Evolutionary conservation across 345 rosid species (phyloP).

Genomic region (Gossypium ekmanianum): DNA sequence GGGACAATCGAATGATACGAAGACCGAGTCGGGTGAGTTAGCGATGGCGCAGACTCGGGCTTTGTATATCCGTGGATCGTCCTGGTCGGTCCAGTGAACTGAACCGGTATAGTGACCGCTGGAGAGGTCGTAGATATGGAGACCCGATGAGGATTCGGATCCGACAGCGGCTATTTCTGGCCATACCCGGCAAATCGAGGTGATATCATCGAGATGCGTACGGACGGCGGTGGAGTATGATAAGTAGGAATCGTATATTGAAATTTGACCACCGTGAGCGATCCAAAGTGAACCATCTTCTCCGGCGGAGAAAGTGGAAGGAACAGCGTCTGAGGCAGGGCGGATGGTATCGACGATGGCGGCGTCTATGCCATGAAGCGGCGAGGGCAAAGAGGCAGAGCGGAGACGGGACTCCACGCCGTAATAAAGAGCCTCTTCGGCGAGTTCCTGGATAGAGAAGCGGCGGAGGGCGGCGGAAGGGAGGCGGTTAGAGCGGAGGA

Average conservation of each 20-base stretch:
- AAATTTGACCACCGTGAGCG: constrained; percentile 90
- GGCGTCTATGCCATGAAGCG: constrained; percentile 71
- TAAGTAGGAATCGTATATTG: constrained; percentile 73
- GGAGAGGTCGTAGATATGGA: constrained; percentile 77
- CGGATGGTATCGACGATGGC: constrained; percentile 51
- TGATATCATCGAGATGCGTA: constrained; percentile 70
- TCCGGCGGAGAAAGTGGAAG: constrained; percentile 63
- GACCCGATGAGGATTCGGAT: constrained; percentile 59
- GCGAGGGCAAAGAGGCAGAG: constrained; percentile 58
- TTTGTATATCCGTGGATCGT: constrained; percentile 80
- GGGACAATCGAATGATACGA: constrained; percentile 69
- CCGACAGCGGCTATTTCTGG: constrained; percentile 64
- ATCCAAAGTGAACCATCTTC: constrained; percentile 78
- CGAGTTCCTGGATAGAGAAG: constrained; percentile 79
- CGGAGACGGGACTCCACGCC: constrained; percentile 72
- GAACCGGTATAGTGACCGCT: constrained; percentile 58
- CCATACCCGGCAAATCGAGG: constrained; percentile 61
- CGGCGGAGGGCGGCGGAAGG: constrained; percentile 50
- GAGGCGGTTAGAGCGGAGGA: constrained; percentile 68
- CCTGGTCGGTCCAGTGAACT: constrained; percentile 68
- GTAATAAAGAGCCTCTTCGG: constrained; percentile 82
- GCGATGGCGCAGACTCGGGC: constrained; percentile 63
- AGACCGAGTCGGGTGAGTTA: constrained; percentile 49
- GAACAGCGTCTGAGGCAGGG: constrained; percentile 65
- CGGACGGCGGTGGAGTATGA: constrained; percentile 59